Conservation (phyloP, 306 rosid genomes). For the apple (Malus domestica) region DNA sequence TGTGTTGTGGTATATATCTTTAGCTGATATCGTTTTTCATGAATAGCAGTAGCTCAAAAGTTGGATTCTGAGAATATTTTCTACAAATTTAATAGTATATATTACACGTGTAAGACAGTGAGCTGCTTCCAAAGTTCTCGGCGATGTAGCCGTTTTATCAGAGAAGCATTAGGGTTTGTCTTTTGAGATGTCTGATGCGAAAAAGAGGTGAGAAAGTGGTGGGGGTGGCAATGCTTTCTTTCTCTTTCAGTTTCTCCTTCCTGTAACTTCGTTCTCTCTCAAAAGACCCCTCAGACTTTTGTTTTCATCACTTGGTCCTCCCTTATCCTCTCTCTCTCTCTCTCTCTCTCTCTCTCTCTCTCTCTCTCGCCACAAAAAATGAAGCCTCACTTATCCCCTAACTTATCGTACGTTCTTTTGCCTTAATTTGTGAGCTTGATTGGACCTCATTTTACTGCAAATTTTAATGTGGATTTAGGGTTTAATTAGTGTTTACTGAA, state of each 20-base stretch:
- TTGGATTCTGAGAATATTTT: too few species aligned
- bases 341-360: too few species aligned
- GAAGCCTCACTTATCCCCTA: not conserved
- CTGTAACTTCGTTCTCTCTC: constrained; percentile 19
- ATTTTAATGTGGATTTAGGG: not conserved
- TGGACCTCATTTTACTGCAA: not conserved
- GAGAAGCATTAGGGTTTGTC: not conserved
- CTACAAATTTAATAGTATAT: too few species aligned
- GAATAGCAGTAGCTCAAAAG: too few species aligned
- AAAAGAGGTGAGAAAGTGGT: not conserved
- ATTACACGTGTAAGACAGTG: not conserved
- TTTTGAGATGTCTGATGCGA: not conserved
- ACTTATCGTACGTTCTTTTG: not conserved
- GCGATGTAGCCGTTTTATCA: not conserved
- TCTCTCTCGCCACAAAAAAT: constrained; percentile 2
- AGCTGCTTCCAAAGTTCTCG: constrained; percentile 1
- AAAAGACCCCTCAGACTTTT: not conserved
- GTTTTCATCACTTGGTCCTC: constrained; percentile 2
- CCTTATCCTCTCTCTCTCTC: not conserved
- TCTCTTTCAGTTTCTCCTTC: not conserved
- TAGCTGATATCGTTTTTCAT: not conserved
- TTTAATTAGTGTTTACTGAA: not conserved
- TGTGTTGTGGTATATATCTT: not conserved
- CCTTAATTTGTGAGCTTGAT: not conserved
- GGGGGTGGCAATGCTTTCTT: not conserved